phyloP scores from a whole-genome alignment of 768 basidiomycete species.

The Trametes sanguinea region DNA sequence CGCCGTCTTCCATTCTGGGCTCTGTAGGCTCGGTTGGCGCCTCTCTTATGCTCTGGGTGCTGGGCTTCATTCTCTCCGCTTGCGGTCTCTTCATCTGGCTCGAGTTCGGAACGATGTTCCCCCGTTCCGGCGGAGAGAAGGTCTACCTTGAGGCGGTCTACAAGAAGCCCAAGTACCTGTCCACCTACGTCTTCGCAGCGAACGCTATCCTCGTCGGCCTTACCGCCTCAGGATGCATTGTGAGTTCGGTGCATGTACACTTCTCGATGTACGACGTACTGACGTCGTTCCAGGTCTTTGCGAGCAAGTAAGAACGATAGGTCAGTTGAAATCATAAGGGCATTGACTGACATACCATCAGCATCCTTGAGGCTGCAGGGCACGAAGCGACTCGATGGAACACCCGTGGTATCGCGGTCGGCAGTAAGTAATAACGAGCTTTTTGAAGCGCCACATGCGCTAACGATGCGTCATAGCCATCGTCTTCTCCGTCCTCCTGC shows the following conservation, averaged over 20 bases:
- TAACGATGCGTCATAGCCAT: not conserved
- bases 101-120: conserved; percentile 64
- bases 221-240: conserved; percentile 34
- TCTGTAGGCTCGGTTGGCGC: conserved; percentile 63
- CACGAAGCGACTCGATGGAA: conserved; percentile 12
- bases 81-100: conserved; percentile 66
- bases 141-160: conserved; percentile 64
- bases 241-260: not conserved
- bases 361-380: conserved; percentile 8
- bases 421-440: not conserved
- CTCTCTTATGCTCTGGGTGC: conserved; percentile 62
- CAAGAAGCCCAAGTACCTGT: conserved; percentile 34
- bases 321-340: too few relatives aligned
- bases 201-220: conserved; percentile 40
- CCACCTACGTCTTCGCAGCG: conserved; percentile 37
- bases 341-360: not conserved
- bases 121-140: conserved; percentile 63
- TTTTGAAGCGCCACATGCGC: too few relatives aligned
- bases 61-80: conserved; percentile 57
- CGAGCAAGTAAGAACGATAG: not conserved
- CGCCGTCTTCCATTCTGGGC: conserved; percentile 57
- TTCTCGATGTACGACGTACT: not conserved
- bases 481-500: conserved; percentile 13
- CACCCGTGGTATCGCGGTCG: conserved; percentile 8
- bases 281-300: not conserved